Evolutionary conservation across 2,329 filamentous ascomycete genomes (phyloP).

Genomic region (Sphaerostilbella broomeana): DNA sequence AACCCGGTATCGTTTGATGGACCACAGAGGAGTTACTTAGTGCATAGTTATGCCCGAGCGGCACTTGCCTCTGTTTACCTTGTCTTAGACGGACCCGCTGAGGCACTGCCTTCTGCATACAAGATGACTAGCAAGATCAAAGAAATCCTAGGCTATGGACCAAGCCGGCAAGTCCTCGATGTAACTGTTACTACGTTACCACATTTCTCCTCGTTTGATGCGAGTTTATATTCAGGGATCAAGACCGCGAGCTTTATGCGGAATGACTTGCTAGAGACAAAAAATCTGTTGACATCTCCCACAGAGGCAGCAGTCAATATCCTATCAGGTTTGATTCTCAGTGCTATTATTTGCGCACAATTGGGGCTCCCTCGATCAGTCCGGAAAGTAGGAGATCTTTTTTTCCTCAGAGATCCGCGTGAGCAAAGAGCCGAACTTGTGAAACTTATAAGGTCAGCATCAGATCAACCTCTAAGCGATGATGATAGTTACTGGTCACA

Average conservation of each 20-base stretch:
- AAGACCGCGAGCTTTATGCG: constrained; percentile 27
- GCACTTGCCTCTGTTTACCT: constrained; percentile 62
- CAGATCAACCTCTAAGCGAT: constrained; percentile 43
- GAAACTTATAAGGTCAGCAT: constrained; percentile 51
- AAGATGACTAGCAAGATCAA: constrained; percentile 51
- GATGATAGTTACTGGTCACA: constrained; percentile 59
- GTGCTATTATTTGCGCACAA: constrained; percentile 49
- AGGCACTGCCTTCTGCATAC: constrained; percentile 55
- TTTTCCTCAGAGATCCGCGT: constrained; percentile 53
- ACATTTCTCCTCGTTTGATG: constrained; percentile 27
- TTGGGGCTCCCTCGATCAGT: constrained; percentile 45
- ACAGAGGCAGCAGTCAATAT: constrained; percentile 49
- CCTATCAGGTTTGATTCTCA: constrained; percentile 56
- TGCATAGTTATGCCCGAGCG: constrained; percentile 59
- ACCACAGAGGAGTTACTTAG: constrained; percentile 51
- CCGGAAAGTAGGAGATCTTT: constrained; percentile 54
- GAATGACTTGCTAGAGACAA: constrained; percentile 46
- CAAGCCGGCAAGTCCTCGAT: constrained; percentile 1
- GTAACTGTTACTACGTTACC: constrained; percentile 19
- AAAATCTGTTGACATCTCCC: constrained; percentile 61
- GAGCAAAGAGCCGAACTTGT: constrained; percentile 58
- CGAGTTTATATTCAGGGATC: constrained; percentile 15
- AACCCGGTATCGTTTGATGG: constrained; percentile 54
- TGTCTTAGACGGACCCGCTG: constrained; percentile 51
- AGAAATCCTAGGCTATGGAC: constrained; percentile 50